Evolutionary conservation across 2,329 filamentous ascomycete genomes (phyloP).

Genomic region (Juglanconis oblonga): DNA sequence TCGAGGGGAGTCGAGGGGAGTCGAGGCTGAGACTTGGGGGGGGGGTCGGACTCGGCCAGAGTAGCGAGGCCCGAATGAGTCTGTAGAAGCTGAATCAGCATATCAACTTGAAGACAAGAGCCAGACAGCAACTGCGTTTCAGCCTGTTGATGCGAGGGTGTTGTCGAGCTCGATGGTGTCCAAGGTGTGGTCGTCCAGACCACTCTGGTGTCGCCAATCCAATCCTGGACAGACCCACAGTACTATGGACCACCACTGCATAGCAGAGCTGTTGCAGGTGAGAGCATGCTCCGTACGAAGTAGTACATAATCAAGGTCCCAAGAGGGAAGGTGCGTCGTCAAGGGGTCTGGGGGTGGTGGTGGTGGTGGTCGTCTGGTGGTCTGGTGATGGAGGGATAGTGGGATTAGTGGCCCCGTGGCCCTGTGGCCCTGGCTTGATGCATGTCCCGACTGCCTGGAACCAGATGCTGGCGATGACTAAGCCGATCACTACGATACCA

Average conservation of each 20-base stretch:
- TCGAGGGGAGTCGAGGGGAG: too few relatives aligned
- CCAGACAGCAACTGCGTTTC: neutral
- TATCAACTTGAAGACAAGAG: too few relatives aligned
- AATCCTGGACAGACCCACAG: too few relatives aligned
- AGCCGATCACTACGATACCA: neutral
- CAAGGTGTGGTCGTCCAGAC: neutral
- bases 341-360: neutral
- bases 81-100: too few relatives aligned
- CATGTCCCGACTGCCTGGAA: constrained; percentile 4
- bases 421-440: neutral
- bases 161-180: neutral
- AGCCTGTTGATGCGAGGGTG: neutral
- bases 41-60: too few relatives aligned
- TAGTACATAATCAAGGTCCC: neutral
- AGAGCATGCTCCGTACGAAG: neutral
- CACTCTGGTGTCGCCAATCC: neutral
- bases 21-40: too few relatives aligned
- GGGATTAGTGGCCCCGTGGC: neutral
- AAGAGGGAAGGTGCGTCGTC: neutral
- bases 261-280: too few relatives aligned
- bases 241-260: too few relatives aligned
- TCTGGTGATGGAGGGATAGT: neutral
- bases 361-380: neutral
- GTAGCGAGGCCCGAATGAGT: too few relatives aligned
- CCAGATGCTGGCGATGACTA: neutral